Conservation (phyloP, 2,329 filamentous ascomycete species). For the Sclerotiophoma versabilis region DNA sequence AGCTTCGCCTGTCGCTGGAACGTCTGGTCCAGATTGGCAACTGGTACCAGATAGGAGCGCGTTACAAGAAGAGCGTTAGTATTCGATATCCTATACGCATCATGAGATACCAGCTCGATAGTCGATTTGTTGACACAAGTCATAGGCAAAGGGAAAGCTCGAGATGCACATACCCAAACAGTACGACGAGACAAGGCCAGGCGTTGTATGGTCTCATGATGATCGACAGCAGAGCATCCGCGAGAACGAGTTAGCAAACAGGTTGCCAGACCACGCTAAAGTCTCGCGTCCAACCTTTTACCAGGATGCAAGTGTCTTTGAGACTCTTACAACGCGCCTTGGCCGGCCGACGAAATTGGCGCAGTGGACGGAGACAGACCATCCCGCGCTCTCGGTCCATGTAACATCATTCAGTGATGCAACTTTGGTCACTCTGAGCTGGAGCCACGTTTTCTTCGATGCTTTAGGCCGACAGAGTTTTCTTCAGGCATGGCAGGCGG, state of each 20-base stretch:
- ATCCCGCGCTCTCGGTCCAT: neutral
- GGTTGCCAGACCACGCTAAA: neutral
- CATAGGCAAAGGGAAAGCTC: neutral
- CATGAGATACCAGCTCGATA: no score
- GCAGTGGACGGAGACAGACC: neutral
- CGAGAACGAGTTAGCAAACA: neutral
- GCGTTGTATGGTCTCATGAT: neutral
- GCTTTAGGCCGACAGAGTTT: no score
- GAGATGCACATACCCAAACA: neutral
- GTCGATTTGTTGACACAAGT: neutral
- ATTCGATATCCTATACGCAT: no score
- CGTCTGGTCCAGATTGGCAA: neutral
- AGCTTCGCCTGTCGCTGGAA: neutral
- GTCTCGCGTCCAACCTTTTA: neutral
- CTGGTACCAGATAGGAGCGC: neutral
- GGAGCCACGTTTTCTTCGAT: no score
- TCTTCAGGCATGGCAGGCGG: no score
- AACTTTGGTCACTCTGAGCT: constrained; percentile 16
- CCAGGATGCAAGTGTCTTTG: neutral
- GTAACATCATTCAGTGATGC: constrained; percentile 27
- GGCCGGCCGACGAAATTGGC: neutral
- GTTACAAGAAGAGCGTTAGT: constrained; percentile 1
- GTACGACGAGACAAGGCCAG: neutral
- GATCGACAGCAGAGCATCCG: neutral
- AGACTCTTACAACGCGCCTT: neutral